A percentile compares a stretch with the other conserved stretches of the same genome.
phyloP scores from a whole-genome alignment of 345 rosid species.

The Hibiscus mutabilis region DNA sequence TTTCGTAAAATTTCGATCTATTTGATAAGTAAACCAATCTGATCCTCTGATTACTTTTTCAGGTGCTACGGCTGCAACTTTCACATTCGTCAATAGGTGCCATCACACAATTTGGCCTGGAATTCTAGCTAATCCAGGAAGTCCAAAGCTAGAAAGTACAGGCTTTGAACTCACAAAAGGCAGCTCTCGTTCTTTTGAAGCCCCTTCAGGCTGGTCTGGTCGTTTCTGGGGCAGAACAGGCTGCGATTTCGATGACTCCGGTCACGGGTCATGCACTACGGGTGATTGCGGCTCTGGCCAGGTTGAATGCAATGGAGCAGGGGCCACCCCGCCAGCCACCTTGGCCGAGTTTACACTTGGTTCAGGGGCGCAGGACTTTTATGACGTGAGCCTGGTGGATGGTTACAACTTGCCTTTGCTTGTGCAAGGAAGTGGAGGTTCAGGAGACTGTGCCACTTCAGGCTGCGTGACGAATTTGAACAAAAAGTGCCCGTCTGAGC shows the following conservation, averaged over 20 bases:
- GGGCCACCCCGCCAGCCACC: slow-evolving; percentile 65
- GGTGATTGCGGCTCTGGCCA: slow-evolving; percentile 66
- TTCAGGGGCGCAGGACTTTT: slow-evolving; percentile 51
- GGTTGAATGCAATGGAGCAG: slow-evolving; percentile 57
- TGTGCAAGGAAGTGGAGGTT: slow-evolving; percentile 35
- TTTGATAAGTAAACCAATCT: not conserved
- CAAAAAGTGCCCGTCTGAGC: slow-evolving; percentile 48
- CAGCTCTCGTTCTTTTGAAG: slow-evolving; percentile 36
- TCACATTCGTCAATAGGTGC: slow-evolving; percentile 56
- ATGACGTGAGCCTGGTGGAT: slow-evolving; percentile 68
- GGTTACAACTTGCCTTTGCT: slow-evolving; percentile 62
- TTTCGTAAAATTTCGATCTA: not conserved
- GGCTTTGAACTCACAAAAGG: slow-evolving; percentile 55
- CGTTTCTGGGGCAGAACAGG: slow-evolving; percentile 74
- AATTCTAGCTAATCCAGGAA: slow-evolving; percentile 45
- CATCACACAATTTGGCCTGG: slow-evolving; percentile 66
- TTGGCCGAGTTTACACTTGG: slow-evolving; percentile 75
- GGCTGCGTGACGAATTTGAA: slow-evolving; percentile 61
- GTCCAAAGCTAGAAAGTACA: slow-evolving; percentile 38
- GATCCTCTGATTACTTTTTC: not conserved
- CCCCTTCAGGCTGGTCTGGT: slow-evolving; percentile 65
- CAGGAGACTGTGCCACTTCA: slow-evolving; percentile 40
- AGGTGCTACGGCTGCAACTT: slow-evolving; percentile 45
- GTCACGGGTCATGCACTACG: slow-evolving; percentile 47
- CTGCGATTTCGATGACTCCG: slow-evolving; percentile 47